A percentile compares a stretch with the other conserved stretches of the same genome.
These are phyloP conservation scores for Kregervanrija delftensis DNA, from an alignment of 805 yeast species.

Conservation along the genomic window DNA sequence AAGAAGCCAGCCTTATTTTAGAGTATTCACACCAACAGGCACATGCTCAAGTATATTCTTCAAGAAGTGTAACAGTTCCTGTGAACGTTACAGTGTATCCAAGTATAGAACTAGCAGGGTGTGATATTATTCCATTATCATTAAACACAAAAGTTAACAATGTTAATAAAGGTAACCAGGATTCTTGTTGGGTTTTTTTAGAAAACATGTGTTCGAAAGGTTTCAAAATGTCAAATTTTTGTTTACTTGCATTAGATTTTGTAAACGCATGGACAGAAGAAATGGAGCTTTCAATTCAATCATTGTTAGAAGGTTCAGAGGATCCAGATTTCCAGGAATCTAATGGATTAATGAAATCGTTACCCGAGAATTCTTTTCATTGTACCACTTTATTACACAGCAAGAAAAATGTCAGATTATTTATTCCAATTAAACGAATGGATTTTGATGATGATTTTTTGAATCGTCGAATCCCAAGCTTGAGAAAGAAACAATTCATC, in stretches of 20 bases:
- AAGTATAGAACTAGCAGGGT: slow-evolving; percentile 66
- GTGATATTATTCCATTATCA: slow-evolving; percentile 61
- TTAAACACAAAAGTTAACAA: slow-evolving; percentile 24
- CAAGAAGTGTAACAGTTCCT: slow-evolving; percentile 58
- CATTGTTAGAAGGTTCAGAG: slow-evolving; percentile 16
- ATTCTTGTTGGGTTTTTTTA: slow-evolving; percentile 27
- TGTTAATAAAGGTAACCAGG: slow-evolving; percentile 9
- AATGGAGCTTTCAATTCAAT: slow-evolving; percentile 27
- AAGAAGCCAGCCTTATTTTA: slow-evolving; percentile 53
- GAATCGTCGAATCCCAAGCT: slow-evolving; percentile 58
- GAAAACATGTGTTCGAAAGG: slow-evolving; percentile 24
- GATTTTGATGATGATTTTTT: slow-evolving; percentile 35
- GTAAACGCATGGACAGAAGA: slow-evolving; percentile 74
- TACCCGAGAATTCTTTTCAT: slow-evolving; percentile 13
- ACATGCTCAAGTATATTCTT: slow-evolving; percentile 5
- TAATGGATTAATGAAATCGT: slow-evolving; percentile 11
- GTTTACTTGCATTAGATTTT: slow-evolving; percentile 65
- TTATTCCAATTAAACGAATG: slow-evolving; percentile 64
- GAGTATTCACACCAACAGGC: slow-evolving; percentile 49
- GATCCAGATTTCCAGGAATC: slow-evolving; percentile 19
- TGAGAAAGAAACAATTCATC: slow-evolving; percentile 64
- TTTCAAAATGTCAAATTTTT: slow-evolving; percentile 43
- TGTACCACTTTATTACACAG: slow-evolving; percentile 16
- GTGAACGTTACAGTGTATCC: slow-evolving; percentile 64
- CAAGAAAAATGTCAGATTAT: slow-evolving; percentile 39